These are phyloP conservation scores for Apiospora sp. DNA, from an alignment of 2,329 filamentous ascomycete genomes.

Conservation along the genomic window DNA sequence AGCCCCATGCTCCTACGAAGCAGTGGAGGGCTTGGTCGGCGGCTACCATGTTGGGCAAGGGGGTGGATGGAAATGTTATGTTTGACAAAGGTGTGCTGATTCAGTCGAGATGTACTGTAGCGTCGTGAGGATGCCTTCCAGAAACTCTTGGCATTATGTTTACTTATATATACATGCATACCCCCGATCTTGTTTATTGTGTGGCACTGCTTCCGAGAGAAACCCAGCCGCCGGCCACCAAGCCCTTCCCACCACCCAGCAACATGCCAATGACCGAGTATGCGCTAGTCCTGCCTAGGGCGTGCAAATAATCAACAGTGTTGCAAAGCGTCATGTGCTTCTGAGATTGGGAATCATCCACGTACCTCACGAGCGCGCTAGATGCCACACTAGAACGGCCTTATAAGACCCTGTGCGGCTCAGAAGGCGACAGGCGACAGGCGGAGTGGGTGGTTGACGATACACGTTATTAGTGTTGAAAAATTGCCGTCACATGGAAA, in stretches of 20 bases:
- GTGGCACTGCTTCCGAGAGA: background rate
- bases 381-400: background rate
- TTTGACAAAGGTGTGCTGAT: too few relatives aligned
- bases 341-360: too few relatives aligned
- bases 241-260: too few relatives aligned
- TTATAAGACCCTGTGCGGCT: background rate
- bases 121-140: background rate
- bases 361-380: too few relatives aligned
- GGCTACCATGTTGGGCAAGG: background rate
- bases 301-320: too few relatives aligned
- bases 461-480: background rate
- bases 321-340: too few relatives aligned
- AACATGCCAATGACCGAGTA: too few relatives aligned
- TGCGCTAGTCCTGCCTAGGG: too few relatives aligned
- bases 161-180: background rate
- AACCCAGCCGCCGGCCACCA: too few relatives aligned
- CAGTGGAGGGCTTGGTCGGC: background rate
- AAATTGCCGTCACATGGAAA: background rate
- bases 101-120: too few relatives aligned
- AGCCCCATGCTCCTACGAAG: conserved; percentile 3
- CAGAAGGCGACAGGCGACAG: background rate
- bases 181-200: background rate
- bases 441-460: background rate
- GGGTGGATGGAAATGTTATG: background rate
- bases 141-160: background rate